phyloP scores from a whole-genome alignment of 352 stramenopile genomes.

The Peronospora farinosa region DNA sequence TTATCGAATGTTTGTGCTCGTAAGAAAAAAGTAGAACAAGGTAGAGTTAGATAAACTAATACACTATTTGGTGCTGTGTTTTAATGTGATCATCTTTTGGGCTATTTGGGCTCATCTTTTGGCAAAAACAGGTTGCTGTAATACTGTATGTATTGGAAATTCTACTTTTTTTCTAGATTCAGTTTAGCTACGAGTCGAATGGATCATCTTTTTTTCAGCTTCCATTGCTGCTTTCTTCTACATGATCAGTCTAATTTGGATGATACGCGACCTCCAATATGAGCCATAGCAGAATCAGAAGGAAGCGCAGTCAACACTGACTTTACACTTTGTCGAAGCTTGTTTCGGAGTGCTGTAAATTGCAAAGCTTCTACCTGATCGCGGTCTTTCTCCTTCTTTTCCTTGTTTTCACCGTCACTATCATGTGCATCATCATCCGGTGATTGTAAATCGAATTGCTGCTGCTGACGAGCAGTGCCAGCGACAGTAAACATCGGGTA shows the following conservation, averaged over 20 bases:
- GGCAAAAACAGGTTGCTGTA: too few species aligned
- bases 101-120: too few species aligned
- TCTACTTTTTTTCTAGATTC: too few species aligned
- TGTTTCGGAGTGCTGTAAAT: conserved; percentile 34
- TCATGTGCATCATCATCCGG: not conserved
- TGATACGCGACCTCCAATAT: conserved; percentile 9
- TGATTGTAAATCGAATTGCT: conserved; percentile 16
- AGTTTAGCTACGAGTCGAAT: too few species aligned
- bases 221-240: too few species aligned
- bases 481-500: conserved; percentile 25
- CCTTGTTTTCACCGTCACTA: conserved; percentile 9
- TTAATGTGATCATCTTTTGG: too few species aligned
- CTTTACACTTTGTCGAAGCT: conserved; percentile 36
- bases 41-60: too few species aligned
- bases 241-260: conserved; percentile 30
- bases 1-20: too few species aligned
- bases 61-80: too few species aligned
- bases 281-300: conserved; percentile 5
- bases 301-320: conserved; percentile 24
- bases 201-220: too few species aligned
- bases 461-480: conserved; percentile 10
- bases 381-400: conserved; percentile 28
- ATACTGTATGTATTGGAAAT: too few species aligned
- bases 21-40: too few species aligned
- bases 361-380: conserved; percentile 30